phyloP scores from a whole-genome alignment of 768 basidiomycete genomes.

The Clitopilus passeckerianus region DNA sequence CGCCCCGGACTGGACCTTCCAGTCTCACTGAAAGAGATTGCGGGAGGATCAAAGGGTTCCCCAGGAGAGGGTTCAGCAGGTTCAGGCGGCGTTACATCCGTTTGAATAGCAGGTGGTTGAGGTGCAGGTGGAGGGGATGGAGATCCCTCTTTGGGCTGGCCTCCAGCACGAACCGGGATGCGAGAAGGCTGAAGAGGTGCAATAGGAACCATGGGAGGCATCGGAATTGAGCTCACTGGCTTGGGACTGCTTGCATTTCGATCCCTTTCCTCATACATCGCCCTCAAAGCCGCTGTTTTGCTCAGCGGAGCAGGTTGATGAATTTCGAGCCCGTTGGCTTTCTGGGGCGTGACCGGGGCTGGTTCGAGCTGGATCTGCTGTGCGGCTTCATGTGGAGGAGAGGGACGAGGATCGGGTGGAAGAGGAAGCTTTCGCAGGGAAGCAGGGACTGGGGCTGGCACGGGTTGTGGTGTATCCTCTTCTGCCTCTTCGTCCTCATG shows the following conservation, averaged over 20 bases:
- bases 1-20: slow-evolving; percentile 63
- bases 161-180: slow-evolving; percentile 31
- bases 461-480: slow-evolving; percentile 13
- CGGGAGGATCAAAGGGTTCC: slow-evolving; percentile 28
- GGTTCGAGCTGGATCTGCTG: slow-evolving; percentile 6
- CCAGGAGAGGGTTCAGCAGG: not conserved
- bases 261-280: slow-evolving; percentile 80
- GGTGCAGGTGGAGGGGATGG: slow-evolving; percentile 19
- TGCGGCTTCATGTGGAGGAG: slow-evolving; percentile 1
- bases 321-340: slow-evolving; percentile 4
- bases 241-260: slow-evolving; percentile 32
- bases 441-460: slow-evolving; percentile 8
- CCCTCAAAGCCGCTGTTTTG: slow-evolving; percentile 76
- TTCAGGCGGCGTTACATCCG: slow-evolving; percentile 12
- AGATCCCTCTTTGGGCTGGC: slow-evolving; percentile 17
- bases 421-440: slow-evolving; percentile 12
- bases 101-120: slow-evolving; percentile 13
- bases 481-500: slow-evolving; percentile 20
- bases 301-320: slow-evolving; percentile 29
- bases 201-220: slow-evolving; percentile 17
- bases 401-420: slow-evolving; percentile 8
- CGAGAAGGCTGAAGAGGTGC: slow-evolving; percentile 32
- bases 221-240: slow-evolving; percentile 16
- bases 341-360: slow-evolving; percentile 5
- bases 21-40: slow-evolving; percentile 34